Evolutionary conservation across 1,284 basidiomycete species (phyloP).

Genomic region (Malassezia arunalokei): DNA sequence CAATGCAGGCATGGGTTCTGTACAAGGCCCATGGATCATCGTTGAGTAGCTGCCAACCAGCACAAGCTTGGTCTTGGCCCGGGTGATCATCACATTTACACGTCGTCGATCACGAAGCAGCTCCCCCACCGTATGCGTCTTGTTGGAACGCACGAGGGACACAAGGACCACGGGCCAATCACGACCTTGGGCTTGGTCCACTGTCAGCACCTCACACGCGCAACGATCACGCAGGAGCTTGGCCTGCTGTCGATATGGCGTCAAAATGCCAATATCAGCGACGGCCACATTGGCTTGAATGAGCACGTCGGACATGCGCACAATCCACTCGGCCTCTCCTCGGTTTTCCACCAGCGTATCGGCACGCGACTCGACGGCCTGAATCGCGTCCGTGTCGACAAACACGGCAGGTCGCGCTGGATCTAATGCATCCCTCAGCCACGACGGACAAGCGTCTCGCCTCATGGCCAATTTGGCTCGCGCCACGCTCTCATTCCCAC

Average conservation of each 20-base stretch:
- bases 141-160: slow-evolving; percentile 31
- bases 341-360: slow-evolving; percentile 81
- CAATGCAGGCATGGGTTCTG: slow-evolving; percentile 12
- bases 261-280: slow-evolving; percentile 71
- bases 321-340: slow-evolving; percentile 55
- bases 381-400: slow-evolving; percentile 67
- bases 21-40: slow-evolving; percentile 5
- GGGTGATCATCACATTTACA: slow-evolving; percentile 37
- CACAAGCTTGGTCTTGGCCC: slow-evolving; percentile 51
- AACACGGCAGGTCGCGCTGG: slow-evolving; percentile 74
- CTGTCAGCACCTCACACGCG: slow-evolving; percentile 66
- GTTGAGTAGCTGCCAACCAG: slow-evolving; percentile 27
- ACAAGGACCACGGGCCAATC: slow-evolving; percentile 52
- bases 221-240: slow-evolving; percentile 57
- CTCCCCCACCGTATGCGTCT: slow-evolving; percentile 13
- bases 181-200: slow-evolving; percentile 84
- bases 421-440: slow-evolving; percentile 59
- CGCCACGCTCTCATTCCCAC: slow-evolving; percentile 64
- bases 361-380: slow-evolving; percentile 62
- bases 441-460: slow-evolving; percentile 39
- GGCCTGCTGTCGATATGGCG: slow-evolving; percentile 76
- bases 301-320: slow-evolving; percentile 25
- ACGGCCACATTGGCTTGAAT: slow-evolving; percentile 56
- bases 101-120: slow-evolving; percentile 31
- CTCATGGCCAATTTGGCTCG: slow-evolving; percentile 53